Percentiles rank a stretch among this genome's conserved stretches.
Conservation (phyloP, 331 rosid genomes). For the Malus hybrid region DNA sequence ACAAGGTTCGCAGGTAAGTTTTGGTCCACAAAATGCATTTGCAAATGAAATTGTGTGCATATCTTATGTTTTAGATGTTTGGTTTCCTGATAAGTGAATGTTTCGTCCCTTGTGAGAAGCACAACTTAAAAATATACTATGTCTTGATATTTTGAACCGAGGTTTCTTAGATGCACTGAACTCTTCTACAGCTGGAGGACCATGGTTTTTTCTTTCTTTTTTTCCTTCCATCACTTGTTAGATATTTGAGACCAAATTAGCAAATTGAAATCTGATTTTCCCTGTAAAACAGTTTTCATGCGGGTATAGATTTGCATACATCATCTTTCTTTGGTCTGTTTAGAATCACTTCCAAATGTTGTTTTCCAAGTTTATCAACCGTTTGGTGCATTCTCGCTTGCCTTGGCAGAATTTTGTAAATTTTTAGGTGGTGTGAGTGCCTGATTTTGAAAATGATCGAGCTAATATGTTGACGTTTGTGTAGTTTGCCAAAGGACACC, state of each 20-base stretch:
- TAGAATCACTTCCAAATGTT: neutral
- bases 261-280: no score
- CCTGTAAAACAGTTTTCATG: no score
- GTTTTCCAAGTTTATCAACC: neutral
- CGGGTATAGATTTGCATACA: no score
- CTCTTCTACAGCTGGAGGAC: no score
- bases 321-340: neutral
- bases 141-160: no score
- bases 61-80: neutral
- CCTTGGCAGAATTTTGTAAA: neutral
- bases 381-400: neutral
- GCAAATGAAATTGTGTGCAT: neutral
- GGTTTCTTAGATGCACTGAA: no score
- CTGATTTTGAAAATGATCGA: neutral
- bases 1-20: conserved; percentile 53
- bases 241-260: no score
- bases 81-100: neutral
- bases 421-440: neutral
- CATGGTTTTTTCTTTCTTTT: no score
- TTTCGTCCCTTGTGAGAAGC: no score
- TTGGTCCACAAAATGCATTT: neutral
- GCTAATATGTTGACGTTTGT: neutral
- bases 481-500: conserved; percentile 52
- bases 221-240: no score
- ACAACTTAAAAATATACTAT: no score